Conservation (phyloP, 1,139 yeast genomes). For the Citeromyces siamensis region DNA sequence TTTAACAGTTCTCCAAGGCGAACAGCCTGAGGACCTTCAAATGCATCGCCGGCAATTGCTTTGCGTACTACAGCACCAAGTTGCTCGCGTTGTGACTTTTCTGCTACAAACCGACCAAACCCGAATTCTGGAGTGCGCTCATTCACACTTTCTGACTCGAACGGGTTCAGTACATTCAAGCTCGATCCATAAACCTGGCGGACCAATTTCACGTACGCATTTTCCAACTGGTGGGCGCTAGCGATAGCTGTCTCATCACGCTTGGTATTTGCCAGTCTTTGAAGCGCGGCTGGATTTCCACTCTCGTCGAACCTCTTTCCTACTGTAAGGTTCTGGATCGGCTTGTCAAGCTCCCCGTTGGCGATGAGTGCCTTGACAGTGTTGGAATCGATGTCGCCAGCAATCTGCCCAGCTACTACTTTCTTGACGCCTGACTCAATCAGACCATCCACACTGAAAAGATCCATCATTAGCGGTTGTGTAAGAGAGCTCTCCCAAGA, state of each 20-base stretch:
- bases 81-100: conserved; percentile 35
- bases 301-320: conserved; percentile 27
- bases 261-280: not conserved
- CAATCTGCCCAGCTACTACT: conserved; percentile 48
- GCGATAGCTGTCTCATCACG: conserved; percentile 22
- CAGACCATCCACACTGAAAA: conserved; percentile 48
- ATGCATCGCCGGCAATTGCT: conserved; percentile 34
- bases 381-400: conserved; percentile 31
- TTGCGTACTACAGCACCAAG: conserved; percentile 35
- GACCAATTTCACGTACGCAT: conserved; percentile 68
- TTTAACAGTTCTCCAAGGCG: conserved; percentile 48
- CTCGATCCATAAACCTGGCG: conserved; percentile 48
- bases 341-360: conserved; percentile 39
- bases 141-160: conserved; percentile 24
- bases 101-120: conserved; percentile 60
- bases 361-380: conserved; percentile 35
- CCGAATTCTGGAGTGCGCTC: conserved; percentile 69
- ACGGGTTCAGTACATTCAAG: conserved; percentile 45
- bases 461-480: conserved; percentile 63
- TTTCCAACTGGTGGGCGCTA: conserved; percentile 46
- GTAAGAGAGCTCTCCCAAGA: conserved; percentile 30
- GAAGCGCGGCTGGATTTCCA: conserved; percentile 6
- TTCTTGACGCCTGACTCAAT: conserved; percentile 34
- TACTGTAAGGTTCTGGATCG: conserved; percentile 51
- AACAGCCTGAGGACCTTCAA: conserved; percentile 22